phyloP scores from a whole-genome alignment of 2,329 filamentous ascomycete species.

The Sclerotinia subarctica region DNA sequence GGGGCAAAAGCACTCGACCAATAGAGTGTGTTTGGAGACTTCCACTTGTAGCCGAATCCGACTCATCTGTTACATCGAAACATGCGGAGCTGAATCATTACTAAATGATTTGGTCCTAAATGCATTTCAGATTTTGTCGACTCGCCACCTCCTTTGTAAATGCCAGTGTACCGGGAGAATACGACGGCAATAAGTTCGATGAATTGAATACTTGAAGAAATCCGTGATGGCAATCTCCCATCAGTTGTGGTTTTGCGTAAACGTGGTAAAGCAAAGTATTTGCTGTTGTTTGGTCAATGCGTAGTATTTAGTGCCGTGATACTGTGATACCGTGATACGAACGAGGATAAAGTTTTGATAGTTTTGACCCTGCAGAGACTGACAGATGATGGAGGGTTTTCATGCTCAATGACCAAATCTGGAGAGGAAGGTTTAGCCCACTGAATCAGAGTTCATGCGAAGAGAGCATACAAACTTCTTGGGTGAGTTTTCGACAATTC shows the following conservation, averaged over 20 bases:
- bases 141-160: no score
- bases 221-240: neutral
- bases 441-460: neutral
- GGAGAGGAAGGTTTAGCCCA: neutral
- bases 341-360: neutral
- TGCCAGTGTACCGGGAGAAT: neutral
- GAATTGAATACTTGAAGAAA: neutral
- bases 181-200: neutral
- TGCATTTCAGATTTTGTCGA: neutral
- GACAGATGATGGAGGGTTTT: neutral
- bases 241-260: neutral
- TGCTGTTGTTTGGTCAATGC: slow-evolving; percentile 4
- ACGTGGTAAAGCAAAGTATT: neutral
- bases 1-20: neutral
- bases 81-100: neutral
- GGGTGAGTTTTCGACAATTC: neutral
- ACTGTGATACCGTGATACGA: slow-evolving; percentile 5
- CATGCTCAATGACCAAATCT: neutral
- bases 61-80: neutral
- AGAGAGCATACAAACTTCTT: neutral
- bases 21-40: neutral
- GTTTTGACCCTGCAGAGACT: neutral
- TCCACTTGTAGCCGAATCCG: neutral
- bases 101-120: neutral
- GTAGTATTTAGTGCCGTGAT: neutral